Evolutionary conservation across 345 rosid species (phyloP).

Genomic region (Gynandropsis gynandra): DNA sequence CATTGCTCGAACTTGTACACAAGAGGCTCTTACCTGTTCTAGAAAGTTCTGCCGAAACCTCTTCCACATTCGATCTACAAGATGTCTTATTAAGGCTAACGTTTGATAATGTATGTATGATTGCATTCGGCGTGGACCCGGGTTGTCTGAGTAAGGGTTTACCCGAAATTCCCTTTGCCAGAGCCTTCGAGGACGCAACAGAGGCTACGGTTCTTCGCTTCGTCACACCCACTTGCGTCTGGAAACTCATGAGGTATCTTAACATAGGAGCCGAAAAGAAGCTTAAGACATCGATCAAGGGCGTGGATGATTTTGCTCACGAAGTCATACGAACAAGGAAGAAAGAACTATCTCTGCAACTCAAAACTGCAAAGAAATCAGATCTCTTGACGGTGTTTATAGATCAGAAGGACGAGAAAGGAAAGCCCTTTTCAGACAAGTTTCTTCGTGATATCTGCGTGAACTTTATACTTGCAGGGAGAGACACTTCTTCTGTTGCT

Average conservation of each 20-base stretch:
- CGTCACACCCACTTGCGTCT: slow-evolving; percentile 53
- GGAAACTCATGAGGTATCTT: slow-evolving; percentile 68
- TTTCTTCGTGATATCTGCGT: slow-evolving; percentile 79
- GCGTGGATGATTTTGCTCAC: slow-evolving; percentile 59
- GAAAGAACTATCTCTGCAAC: slow-evolving; percentile 40
- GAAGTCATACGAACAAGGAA: slow-evolving; percentile 59
- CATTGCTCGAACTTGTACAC: slow-evolving; percentile 67
- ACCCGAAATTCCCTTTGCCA: slow-evolving; percentile 68
- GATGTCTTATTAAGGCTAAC: slow-evolving; percentile 67
- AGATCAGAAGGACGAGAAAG: slow-evolving; percentile 32
- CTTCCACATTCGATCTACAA: slow-evolving; percentile 48
- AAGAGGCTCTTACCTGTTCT: slow-evolving; percentile 59
- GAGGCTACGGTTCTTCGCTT: slow-evolving; percentile 57
- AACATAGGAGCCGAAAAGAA: slow-evolving; percentile 55
- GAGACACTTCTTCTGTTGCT: slow-evolving; percentile 92
- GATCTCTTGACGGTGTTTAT: slow-evolving; percentile 65
- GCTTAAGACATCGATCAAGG: slow-evolving; percentile 53
- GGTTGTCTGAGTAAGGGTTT: slow-evolving; percentile 55
- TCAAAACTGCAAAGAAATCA: slow-evolving; percentile 30
- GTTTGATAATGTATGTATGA: slow-evolving; percentile 82
- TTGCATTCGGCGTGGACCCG: slow-evolving; percentile 84
- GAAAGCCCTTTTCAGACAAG: slow-evolving; percentile 49
- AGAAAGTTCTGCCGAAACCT: slow-evolving; percentile 27
- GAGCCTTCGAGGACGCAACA: slow-evolving; percentile 80
- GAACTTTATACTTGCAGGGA: slow-evolving; percentile 80